Evolutionary conservation across 345 rosid species (phyloP), one percentile per base, ranked within the genome.

Genomic region (Eucalyptus erythrocorys): DNA sequence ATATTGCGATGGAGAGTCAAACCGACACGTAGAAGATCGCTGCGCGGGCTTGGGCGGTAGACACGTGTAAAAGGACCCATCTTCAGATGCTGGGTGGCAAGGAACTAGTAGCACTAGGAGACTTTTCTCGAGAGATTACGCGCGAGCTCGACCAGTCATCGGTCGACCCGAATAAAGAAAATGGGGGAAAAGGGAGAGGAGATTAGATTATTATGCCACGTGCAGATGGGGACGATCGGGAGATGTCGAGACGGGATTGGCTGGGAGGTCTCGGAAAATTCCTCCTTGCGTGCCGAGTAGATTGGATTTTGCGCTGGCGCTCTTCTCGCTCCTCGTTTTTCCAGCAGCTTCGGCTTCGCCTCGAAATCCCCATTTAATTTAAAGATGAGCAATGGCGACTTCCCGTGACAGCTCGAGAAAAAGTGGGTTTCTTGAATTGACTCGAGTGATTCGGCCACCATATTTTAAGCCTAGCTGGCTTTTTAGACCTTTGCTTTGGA

Each of bases 1-100:
- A 19, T 51, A 51, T 7, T 51, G 57, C 57, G 57, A 51, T 51
- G 91, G 92, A 85, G 71, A 88, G 93, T 93, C 91, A 90, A 91
- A 87, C 47, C 81, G 90, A 88, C 92, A 92, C 90, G 91, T 89
- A 85, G 86, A 50, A 59, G 7, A 32, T 34, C 48, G 86, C 13
- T 61, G 17, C 5, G 30, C 48, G 15, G 27, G 85, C 26, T 87
- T 90, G 80, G 85, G 85, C 40, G 21, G 6, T 40, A 22, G 88
- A 66, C 85, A 85, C 55, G 68, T 90, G 87, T 48, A 80, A n/a
- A n/a, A 24, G 19, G 15, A 10, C 21, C 48, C 71, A 12, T 85
- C 21, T 86, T 80, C 61, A 55, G 17, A 30, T 61, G 13, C 17
- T 6, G 68, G 68, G n/a, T n/a, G 2, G 34, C 68, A 12, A 27